phyloP scores from a whole-genome alignment of 805 yeast genomes.

The Sporopachydermia quercuum region DNA sequence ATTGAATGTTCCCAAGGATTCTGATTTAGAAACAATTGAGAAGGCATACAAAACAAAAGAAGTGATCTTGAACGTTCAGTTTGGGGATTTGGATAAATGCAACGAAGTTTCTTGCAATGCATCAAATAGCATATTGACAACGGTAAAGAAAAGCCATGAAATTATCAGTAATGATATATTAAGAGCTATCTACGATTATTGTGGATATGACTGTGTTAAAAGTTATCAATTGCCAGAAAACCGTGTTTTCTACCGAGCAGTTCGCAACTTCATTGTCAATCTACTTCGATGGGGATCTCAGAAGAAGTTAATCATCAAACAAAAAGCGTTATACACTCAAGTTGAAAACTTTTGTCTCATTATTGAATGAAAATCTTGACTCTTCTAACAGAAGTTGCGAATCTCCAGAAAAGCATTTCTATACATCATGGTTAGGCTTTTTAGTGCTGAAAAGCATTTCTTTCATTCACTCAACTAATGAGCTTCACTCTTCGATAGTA shows the following conservation, averaged over 20 bases:
- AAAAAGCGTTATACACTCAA: too few relatives aligned
- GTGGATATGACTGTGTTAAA: not conserved
- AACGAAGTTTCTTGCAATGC: too few relatives aligned
- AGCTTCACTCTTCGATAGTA: not conserved
- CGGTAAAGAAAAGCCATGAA: not conserved
- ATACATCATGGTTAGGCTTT: not conserved
- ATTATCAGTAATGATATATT: not conserved
- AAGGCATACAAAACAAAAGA: not conserved
- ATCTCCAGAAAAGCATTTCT: not conserved
- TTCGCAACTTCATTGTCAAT: slow-evolving; percentile 8
- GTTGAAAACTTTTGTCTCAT: too few relatives aligned
- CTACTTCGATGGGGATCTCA: slow-evolving; percentile 5
- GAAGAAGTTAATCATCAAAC: too few relatives aligned
- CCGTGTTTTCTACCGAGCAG: not conserved
- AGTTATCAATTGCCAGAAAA: not conserved
- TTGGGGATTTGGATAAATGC: too few relatives aligned
- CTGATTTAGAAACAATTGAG: not conserved
- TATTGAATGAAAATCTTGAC: too few relatives aligned
- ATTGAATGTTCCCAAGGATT: not conserved
- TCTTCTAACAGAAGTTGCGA: too few relatives aligned
- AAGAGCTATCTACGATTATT: not conserved
- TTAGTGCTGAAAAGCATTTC: not conserved
- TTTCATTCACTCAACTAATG: not conserved
- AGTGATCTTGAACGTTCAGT: too few relatives aligned
- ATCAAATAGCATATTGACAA: not conserved